Evolutionary conservation across 1,284 basidiomycete species (phyloP).

Genomic region (Malassezia arunalokei): DNA sequence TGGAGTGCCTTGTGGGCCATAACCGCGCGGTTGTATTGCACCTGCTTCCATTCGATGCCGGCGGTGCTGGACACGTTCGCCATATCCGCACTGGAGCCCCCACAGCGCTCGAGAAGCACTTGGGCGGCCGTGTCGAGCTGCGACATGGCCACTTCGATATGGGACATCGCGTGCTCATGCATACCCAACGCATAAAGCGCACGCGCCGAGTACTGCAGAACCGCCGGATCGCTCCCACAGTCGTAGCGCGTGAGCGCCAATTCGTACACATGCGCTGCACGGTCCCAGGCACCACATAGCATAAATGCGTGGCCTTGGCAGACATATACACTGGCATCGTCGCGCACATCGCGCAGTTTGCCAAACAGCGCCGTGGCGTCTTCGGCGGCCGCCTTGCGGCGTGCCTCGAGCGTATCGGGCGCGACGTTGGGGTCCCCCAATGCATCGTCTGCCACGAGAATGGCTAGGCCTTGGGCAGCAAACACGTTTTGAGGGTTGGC

Average conservation of each 20-base stretch:
- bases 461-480: slow-evolving; percentile 42
- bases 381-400: slow-evolving; percentile 29
- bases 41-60: slow-evolving; percentile 25
- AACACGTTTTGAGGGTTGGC: slow-evolving; percentile 34
- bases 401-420: slow-evolving; percentile 20
- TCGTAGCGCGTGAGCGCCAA: slow-evolving; percentile 29
- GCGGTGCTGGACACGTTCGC: not conserved
- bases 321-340: slow-evolving; percentile 42
- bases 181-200: slow-evolving; percentile 39
- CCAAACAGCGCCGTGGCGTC: slow-evolving; percentile 36
- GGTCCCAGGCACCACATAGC: slow-evolving; percentile 38
- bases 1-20: slow-evolving; percentile 39
- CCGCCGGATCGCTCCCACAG: slow-evolving; percentile 19
- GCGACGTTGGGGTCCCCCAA: slow-evolving; percentile 25
- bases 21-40: slow-evolving; percentile 41
- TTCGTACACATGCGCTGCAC: slow-evolving; percentile 40
- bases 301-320: slow-evolving; percentile 44
- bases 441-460: slow-evolving; percentile 39
- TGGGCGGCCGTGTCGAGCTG: slow-evolving; percentile 25
- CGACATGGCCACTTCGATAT: slow-evolving; percentile 23
- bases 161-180: slow-evolving; percentile 24
- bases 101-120: slow-evolving; percentile 3
- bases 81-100: not conserved
- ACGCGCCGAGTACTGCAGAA: slow-evolving; percentile 37
- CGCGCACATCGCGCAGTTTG: slow-evolving; percentile 40